phyloP scores from a whole-genome alignment of 2,329 filamentous ascomycete genomes.

The Remersonia thermophila region DNA sequence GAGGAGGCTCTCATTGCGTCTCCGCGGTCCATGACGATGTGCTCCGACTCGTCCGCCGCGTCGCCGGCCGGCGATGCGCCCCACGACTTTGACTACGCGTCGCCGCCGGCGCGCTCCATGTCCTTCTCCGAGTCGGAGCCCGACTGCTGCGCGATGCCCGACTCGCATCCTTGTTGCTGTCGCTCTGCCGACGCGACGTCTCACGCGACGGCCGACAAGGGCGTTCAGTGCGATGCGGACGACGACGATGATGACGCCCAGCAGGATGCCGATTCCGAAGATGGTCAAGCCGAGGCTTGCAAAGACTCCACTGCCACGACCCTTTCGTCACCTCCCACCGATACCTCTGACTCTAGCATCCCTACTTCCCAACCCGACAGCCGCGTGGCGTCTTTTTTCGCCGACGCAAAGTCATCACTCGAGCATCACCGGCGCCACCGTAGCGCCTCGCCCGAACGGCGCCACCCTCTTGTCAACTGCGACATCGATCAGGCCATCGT shows the following conservation, averaged over 20 bases:
- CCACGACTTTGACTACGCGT: slow-evolving; percentile 22
- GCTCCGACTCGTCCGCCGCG: slow-evolving; percentile 30
- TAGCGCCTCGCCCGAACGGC: slow-evolving; percentile 19
- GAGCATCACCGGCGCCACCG: slow-evolving; percentile 22
- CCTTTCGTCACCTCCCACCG: no score
- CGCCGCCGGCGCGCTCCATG: slow-evolving; percentile 34
- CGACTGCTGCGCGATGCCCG: slow-evolving; percentile 26
- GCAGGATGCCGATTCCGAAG: no score
- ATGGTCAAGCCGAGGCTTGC: no score
- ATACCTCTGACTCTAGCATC: slow-evolving; percentile 15
- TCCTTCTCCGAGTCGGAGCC: slow-evolving; percentile 42
- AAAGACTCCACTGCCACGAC: no score
- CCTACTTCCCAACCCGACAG: slow-evolving; percentile 19
- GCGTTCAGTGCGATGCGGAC: slow-evolving; percentile 5
- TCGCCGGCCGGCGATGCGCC: slow-evolving; percentile 25
- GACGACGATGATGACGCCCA: not conserved
- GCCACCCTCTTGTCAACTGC: slow-evolving; percentile 18
- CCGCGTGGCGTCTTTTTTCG: slow-evolving; percentile 16
- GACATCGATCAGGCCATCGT: slow-evolving; percentile 14
- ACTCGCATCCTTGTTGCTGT: slow-evolving; percentile 5
- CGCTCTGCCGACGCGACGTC: slow-evolving; percentile 31
- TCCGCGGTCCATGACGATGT: slow-evolving; percentile 39
- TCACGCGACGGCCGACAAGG: slow-evolving; percentile 6
- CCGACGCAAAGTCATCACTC: slow-evolving; percentile 15
- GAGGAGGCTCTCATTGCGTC: slow-evolving; percentile 28